phyloP scores from a whole-genome alignment of 768 basidiomycete genomes.

The Lactifluus piperatus region DNA sequence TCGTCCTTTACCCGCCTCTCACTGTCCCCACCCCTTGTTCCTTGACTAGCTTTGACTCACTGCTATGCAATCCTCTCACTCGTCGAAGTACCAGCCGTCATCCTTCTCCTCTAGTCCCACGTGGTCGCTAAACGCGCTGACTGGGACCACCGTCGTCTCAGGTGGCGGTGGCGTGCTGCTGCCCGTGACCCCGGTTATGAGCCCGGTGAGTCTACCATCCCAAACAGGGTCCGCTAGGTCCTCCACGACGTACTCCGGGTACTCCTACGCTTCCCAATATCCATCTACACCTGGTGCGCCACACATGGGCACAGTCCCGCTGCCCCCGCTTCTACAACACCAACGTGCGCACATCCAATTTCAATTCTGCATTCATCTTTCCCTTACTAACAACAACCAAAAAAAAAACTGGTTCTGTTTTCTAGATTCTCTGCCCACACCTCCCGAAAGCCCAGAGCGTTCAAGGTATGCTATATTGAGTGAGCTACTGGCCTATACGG shows the following conservation, averaged over 20 bases:
- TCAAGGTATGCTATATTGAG: constrained; percentile 12
- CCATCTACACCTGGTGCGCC: constrained; percentile 18
- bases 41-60: constrained; percentile 12
- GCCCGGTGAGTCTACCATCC: constrained; percentile 15
- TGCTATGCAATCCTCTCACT: constrained; percentile 9
- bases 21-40: neutral
- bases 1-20: neutral
- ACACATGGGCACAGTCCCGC: constrained; percentile 15
- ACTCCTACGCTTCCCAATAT: neutral
- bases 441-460: constrained; percentile 14
- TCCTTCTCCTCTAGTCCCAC: constrained; percentile 16
- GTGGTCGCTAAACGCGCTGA: constrained; percentile 17
- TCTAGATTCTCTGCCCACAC: constrained; percentile 11
- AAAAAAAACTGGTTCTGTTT: neutral
- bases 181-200: constrained; percentile 11
- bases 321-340: neutral
- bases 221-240: constrained; percentile 12
- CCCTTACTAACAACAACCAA: neutral
- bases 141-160: constrained; percentile 7
- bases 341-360: constrained; percentile 1
- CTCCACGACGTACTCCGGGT: neutral
- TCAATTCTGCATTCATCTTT: neutral
- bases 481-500: constrained; percentile 14
- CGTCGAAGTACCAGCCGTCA: constrained; percentile 5
- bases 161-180: neutral